phyloP scores from a whole-genome alignment of 768 basidiomycete genomes.

The Pleurotus sapidus region DNA sequence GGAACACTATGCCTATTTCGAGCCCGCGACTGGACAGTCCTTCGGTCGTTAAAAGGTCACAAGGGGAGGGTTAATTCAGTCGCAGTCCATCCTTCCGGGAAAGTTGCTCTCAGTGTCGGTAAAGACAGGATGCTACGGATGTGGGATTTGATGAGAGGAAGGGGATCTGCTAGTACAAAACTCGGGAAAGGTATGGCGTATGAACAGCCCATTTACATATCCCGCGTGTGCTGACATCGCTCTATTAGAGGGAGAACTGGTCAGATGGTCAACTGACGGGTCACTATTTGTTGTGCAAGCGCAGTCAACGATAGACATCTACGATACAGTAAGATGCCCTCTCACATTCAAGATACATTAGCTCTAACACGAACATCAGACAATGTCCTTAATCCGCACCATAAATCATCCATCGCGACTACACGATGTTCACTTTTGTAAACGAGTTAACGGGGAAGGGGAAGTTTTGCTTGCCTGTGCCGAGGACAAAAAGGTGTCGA shows the following conservation, averaged over 20 bases:
- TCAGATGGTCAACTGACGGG: conserved; percentile 82
- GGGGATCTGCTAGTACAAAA: conserved; percentile 85
- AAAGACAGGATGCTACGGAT: conserved; percentile 87
- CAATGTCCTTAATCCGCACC: conserved; percentile 73
- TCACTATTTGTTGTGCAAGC: conserved; percentile 78
- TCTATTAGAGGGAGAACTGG: conserved; percentile 83
- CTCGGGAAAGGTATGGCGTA: conserved; percentile 72
- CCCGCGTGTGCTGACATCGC: background rate
- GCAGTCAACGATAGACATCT: conserved; percentile 75
- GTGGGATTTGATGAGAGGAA: conserved; percentile 99
- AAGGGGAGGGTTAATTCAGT: conserved; percentile 89
- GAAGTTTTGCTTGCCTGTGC: conserved; percentile 82
- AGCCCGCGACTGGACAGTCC: conserved; percentile 90
- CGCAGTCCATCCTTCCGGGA: conserved; percentile 90
- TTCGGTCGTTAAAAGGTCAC: conserved; percentile 88
- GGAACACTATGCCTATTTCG: conserved; percentile 88
- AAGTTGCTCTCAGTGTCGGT: conserved; percentile 89
- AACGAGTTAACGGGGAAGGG: conserved; percentile 48
- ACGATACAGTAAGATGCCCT: conserved; percentile 58
- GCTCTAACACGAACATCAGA: conserved; percentile 38
- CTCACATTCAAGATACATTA: background rate
- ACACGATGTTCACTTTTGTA: conserved; percentile 79
- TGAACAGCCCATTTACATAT: background rate
- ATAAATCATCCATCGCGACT: conserved; percentile 79
- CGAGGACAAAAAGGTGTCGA: conserved; percentile 85